phyloP scores from a whole-genome alignment of 2,329 filamentous ascomycete species.

The Esteya vermicola region DNA sequence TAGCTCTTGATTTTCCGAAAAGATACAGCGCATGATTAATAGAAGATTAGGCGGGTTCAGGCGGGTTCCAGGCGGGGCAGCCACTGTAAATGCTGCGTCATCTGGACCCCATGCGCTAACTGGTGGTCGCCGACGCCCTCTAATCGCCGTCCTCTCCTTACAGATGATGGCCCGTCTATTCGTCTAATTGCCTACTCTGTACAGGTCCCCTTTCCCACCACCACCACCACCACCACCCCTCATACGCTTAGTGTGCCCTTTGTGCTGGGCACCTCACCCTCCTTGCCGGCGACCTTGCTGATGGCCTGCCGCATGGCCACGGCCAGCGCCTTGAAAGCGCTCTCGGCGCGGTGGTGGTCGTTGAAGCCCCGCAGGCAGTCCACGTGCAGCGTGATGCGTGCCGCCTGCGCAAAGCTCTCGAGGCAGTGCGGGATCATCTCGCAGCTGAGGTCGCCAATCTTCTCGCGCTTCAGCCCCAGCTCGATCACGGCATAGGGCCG shows the following conservation, averaged over 20 bases:
- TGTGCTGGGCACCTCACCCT: conserved; percentile 89
- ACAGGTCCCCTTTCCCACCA: no score
- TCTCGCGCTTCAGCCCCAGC: conserved; percentile 75
- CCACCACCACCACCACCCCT: no score
- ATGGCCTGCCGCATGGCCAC: conserved; percentile 72
- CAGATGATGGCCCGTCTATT: background rate
- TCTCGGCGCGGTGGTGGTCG: conserved; percentile 93
- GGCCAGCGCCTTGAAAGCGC: conserved; percentile 91
- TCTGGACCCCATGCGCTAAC: no score
- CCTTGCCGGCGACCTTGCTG: conserved; percentile 58
- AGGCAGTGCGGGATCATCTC: conserved; percentile 98
- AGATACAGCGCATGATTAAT: no score
- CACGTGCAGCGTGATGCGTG: conserved; percentile 86
- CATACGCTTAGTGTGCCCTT: conserved; percentile 73
- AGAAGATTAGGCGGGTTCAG: background rate
- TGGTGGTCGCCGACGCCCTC: no score
- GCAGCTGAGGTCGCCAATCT: conserved; percentile 80
- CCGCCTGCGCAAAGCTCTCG: conserved; percentile 84
- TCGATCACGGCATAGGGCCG: conserved; percentile 76
- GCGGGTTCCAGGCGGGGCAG: background rate
- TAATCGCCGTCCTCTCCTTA: no score
- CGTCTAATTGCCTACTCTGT: background rate
- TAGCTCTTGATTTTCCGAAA: background rate
- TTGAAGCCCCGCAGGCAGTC: conserved; percentile 84
- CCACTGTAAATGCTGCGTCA: no score